Evolutionary conservation across 1,284 basidiomycete genomes (phyloP).

Genomic region (Porodaedalea pini): DNA sequence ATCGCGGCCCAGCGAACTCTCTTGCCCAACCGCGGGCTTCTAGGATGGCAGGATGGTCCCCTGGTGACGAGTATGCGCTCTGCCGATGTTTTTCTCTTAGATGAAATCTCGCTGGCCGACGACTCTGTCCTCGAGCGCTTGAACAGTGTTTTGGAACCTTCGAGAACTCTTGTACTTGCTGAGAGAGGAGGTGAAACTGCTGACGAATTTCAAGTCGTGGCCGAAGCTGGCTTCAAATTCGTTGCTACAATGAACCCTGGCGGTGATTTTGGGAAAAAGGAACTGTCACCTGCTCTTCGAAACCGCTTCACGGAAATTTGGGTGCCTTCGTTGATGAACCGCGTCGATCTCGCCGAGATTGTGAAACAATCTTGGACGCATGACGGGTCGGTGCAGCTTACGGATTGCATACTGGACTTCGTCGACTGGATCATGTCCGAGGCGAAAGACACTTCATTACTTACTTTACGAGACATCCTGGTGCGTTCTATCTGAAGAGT

Average conservation of each 20-base stretch:
- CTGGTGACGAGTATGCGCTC: slow-evolving; percentile 87
- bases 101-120: slow-evolving; percentile 97
- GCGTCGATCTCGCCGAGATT: slow-evolving; percentile 78
- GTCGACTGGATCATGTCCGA: slow-evolving; percentile 73
- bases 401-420: slow-evolving; percentile 73
- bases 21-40: slow-evolving; percentile 61
- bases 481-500: slow-evolving; percentile 42
- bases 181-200: slow-evolving; percentile 83
- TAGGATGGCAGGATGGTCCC: slow-evolving; percentile 97
- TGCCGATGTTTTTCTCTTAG: slow-evolving; percentile 88
- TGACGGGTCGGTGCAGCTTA: slow-evolving; percentile 56
- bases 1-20: slow-evolving; percentile 26
- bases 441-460: slow-evolving; percentile 64
- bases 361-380: slow-evolving; percentile 71
- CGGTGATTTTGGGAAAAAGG: slow-evolving; percentile 99
- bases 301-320: slow-evolving; percentile 99
- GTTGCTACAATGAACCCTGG: slow-evolving; percentile 99
- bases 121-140: slow-evolving; percentile 97
- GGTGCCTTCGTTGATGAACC: slow-evolving; percentile 86
- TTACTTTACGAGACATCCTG: slow-evolving; percentile 86
- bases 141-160: slow-evolving; percentile 94
- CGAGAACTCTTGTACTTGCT: slow-evolving; percentile 86
- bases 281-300: slow-evolving; percentile 92
- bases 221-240: slow-evolving; percentile 76
- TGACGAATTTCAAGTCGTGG: slow-evolving; percentile 66